Conservation (phyloP, 108 stramenopile genomes). For the Nitzschia sp. region DNA sequence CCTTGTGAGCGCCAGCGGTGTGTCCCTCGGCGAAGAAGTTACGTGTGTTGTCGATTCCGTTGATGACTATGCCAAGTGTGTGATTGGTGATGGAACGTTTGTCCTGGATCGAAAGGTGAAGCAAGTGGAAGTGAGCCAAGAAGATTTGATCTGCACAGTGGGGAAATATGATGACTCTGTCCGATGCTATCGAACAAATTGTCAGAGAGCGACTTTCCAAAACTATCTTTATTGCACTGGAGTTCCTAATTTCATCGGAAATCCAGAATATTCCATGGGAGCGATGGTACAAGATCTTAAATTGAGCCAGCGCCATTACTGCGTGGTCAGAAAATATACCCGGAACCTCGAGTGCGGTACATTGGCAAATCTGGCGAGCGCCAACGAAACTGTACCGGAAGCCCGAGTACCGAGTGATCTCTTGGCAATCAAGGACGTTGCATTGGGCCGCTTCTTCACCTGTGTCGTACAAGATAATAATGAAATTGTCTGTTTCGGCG, state of each 20-base stretch:
- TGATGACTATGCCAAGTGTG: slow-evolving; percentile 4
- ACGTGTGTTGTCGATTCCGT: slow-evolving; percentile 1
- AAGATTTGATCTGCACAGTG: slow-evolving; percentile 6
- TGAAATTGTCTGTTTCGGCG: slow-evolving; percentile 12
- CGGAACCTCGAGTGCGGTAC: not conserved
- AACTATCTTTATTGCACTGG: not conserved
- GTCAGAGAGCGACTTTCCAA: not conserved
- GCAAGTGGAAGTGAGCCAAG: not conserved
- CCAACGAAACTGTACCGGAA: not conserved
- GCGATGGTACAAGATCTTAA: not conserved
- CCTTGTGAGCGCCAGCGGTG: not conserved
- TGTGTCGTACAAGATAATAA: not conserved
- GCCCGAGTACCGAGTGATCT: not conserved
- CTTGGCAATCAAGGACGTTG: not conserved
- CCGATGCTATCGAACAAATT: slow-evolving; percentile 1
- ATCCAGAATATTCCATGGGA: not conserved
- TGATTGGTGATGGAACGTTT: not conserved
- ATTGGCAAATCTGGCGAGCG: not conserved
- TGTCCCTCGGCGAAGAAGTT: slow-evolving; percentile 1
- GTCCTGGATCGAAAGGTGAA: not conserved
- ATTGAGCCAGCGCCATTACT: not conserved
- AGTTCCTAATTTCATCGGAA: not conserved
- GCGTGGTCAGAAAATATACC: not conserved
- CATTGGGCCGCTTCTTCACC: slow-evolving; percentile 1
- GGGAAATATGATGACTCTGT: not conserved